Evolutionary conservation across 2,329 filamentous ascomycete species (phyloP).

Genomic region (Arthrobotrys megalospora): DNA sequence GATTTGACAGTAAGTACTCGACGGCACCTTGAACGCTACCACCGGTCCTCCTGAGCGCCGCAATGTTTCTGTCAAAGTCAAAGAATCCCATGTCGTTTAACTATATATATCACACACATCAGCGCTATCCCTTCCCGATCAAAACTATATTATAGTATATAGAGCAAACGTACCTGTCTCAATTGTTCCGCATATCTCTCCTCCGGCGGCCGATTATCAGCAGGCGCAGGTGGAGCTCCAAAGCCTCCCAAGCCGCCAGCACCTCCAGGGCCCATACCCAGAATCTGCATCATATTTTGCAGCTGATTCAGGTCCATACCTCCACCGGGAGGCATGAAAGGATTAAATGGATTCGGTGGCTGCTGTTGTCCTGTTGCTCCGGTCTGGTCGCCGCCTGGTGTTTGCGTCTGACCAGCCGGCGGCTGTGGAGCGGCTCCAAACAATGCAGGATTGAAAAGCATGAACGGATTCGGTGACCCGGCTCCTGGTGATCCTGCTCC

Average conservation of each 20-base stretch:
- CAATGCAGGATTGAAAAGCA: conserved; percentile 49
- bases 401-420: conserved; percentile 65
- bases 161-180: conserved; percentile 67
- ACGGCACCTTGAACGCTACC: conserved; percentile 95
- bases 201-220: conserved; percentile 90
- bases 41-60: conserved; percentile 87
- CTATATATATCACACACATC: conserved; percentile 69
- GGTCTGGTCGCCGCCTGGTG: conserved; percentile 30
- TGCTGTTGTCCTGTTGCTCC: conserved; percentile 61
- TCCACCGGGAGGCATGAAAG: conserved; percentile 72
- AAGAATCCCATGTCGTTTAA: conserved; percentile 99
- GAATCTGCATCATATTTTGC: conserved; percentile 72
- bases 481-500: conserved; percentile 62
- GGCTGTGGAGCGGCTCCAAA: conserved; percentile 61
- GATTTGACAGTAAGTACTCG: conserved; percentile 75
- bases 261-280: conserved; percentile 64
- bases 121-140: neutral
- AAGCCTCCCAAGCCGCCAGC: conserved; percentile 63
- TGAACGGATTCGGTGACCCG: conserved; percentile 36
- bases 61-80: conserved; percentile 94
- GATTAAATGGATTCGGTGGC: conserved; percentile 69
- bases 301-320: conserved; percentile 74
- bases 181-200: conserved; percentile 93
- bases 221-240: conserved; percentile 71
- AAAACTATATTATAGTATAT: neutral